Base-by-base conservation (phyloP, 306 rosid species). In the Chamaecrista fasciculata region DNA sequence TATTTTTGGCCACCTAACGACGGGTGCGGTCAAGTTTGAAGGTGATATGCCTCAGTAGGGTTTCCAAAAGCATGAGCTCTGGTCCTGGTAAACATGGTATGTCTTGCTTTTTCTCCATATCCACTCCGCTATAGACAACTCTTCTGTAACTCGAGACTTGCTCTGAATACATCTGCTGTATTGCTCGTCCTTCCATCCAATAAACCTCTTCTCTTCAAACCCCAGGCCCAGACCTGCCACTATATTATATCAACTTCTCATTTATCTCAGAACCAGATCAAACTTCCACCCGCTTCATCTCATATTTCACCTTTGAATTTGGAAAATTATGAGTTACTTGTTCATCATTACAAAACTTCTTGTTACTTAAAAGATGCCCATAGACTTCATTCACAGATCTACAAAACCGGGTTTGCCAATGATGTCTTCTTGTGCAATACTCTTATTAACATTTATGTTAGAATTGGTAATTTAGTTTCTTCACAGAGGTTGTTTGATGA, bases 401-500 rank as follows among this genome's bases (percentile, higher is more conserved):
- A 76, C 67, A 89, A 87, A 78, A 66, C 50, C 48, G 96, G 98
- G 50, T 79, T 83, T 62, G 58, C 75, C 42, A 49, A 67, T 69
- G 93, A 92, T 75, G 67, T 87, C 73, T 89, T 87, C 77, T 53
- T 83, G 61, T 86, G 78, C 57, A 92, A 92, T 57, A 87, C 91
- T 73, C 95, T 92, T 55, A 75, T 92, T 42, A 86, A 87, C 64
- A 43, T 81, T 8, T 92, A 89, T 24, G 81, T 81, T 18, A 82
- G 86, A 73, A 56, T 64, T 52, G 75, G 78, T 21, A 76, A 78
- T 14, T 28, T 92, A 77, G 73, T 55, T 71, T 77, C 81, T 3
- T 92, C 95, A 10, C 76, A 80, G 20, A 74, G 87, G 47, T 37
- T 83, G 83, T 92, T 92, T 56, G 91, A 81, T 40, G 91, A 86